Conservation (phyloP, 345 rosid genomes). For the Mangifera indica region DNA sequence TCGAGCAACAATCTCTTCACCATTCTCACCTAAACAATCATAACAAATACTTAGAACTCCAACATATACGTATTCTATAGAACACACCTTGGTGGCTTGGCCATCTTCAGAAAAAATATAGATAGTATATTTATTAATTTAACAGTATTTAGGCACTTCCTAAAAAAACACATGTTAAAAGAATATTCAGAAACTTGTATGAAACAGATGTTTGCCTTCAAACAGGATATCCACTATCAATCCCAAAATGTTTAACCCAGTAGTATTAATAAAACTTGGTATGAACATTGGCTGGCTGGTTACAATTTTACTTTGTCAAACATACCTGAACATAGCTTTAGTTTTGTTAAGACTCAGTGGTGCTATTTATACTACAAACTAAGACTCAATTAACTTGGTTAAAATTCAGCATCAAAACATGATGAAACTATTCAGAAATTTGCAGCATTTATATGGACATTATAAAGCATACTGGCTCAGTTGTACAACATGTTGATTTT, state of each 20-base stretch:
- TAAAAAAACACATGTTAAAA: conserved; percentile 2
- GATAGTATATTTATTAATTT: not conserved
- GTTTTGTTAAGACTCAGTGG: not conserved
- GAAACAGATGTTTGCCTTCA: not conserved
- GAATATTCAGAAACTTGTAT: not conserved
- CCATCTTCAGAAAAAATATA: not conserved
- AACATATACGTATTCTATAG: not conserved
- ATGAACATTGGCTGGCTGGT: not conserved
- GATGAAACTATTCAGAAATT: not conserved
- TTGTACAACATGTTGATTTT: not conserved
- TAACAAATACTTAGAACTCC: conserved; percentile 10
- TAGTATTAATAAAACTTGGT: not conserved
- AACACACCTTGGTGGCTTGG: not conserved
- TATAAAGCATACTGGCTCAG: not conserved
- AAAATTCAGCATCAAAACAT: not conserved
- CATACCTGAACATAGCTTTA: not conserved
- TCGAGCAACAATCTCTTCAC: conserved; percentile 57
- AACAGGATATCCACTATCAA: not conserved
- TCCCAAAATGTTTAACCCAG: not conserved
- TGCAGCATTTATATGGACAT: not conserved
- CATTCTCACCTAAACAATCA: conserved; percentile 60
- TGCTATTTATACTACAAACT: not conserved
- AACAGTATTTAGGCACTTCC: not conserved
- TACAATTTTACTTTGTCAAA: not conserved
- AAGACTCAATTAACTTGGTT: not conserved